Evolutionary conservation across 352 stramenopile genomes (phyloP), one percentile per base, ranked within the genome.

Genomic region (Thraustochytrium sp.): DNA sequence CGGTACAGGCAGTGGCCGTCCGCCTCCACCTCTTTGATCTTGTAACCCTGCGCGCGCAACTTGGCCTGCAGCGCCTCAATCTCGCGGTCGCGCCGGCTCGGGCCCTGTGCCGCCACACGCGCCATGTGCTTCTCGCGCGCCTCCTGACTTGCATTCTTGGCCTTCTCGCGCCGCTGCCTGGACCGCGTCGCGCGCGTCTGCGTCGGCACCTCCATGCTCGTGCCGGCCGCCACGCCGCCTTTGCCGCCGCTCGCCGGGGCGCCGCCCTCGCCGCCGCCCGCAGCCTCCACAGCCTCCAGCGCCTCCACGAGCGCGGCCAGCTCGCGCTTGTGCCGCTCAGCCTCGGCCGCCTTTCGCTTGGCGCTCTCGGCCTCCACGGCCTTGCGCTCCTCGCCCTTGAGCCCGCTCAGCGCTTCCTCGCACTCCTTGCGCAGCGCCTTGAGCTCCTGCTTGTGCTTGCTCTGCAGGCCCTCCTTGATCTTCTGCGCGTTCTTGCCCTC

Each of bases 1-100:
- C 96, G 93, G 86, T 98, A 99, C 18, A 99, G 86, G 85, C 96
- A 99, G 88, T 99, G 98, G 36, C 96, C 96, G 86, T 99, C 96
- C 9, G 95, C 94, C 76, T 95, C 90, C 55, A 98, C 92, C 82
- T 98, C 95, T 54, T 93, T 90, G 83, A 99, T 94, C 51, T 84
- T 84, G 40, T 94, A 86, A 2, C 87, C 87, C 38, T 89, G 80
- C 54, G 85, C 87, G 37, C 85, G 53, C 38, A 95, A 87, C 86
- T 93, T 91, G 5, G 78, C 65, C 40, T 87, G 34, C 62, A 95
- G 94, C 54, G 90, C 86, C 34, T 96, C 91, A 2, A 88, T 86
- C 84, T 96, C 91, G 37, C 94, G 88, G 86, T 96, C 89, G 9
- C 92, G 89, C 78, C 92, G 87, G 76, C 89, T 94, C 51, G 94